A percentile compares a stretch with the other conserved stretches of the same genome.
Conservation (phyloP, 257 asterid genomes). For the Solanum gandarillasii region DNA sequence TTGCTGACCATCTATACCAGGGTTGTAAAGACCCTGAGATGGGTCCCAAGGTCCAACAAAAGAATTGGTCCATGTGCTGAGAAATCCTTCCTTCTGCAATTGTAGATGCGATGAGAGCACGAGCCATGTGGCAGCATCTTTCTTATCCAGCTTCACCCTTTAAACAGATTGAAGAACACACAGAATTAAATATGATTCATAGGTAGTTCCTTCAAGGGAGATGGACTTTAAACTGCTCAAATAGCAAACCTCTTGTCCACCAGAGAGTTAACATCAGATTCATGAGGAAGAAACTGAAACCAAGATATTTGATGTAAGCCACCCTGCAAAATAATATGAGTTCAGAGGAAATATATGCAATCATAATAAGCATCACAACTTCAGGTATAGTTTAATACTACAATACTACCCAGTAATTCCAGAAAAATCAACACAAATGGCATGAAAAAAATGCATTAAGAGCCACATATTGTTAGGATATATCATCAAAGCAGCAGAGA, state of each 20-base stretch:
- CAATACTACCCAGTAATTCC: neutral
- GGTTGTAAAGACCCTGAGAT: conserved; percentile 95
- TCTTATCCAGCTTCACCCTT: conserved; percentile 60
- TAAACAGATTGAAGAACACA: conserved; percentile 5
- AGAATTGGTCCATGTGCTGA: conserved; percentile 93
- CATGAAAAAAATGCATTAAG: neutral
- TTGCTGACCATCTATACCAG: conserved; percentile 50
- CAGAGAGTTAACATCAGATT: conserved; percentile 46
- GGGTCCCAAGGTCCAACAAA: conserved; percentile 99
- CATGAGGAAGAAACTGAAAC: conserved; percentile 95
- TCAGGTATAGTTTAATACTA: neutral
- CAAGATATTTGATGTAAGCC: conserved; percentile 96
- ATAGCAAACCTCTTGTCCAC: conserved; percentile 69
- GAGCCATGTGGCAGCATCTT: conserved; percentile 61
- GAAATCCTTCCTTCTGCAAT: conserved; percentile 89
- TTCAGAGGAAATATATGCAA: neutral
- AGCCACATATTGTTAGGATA: neutral
- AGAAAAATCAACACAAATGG: neutral
- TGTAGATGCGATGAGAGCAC: conserved; percentile 83
- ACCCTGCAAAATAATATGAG: conserved; percentile 40
- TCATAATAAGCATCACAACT: neutral
- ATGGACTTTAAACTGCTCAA: neutral
- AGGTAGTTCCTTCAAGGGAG: neutral
- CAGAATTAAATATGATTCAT: neutral
- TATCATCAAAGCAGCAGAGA: neutral